Evolutionary conservation across 2,329 filamentous ascomycete genomes (phyloP).

Genomic region (Ceratocystis papillata): DNA sequence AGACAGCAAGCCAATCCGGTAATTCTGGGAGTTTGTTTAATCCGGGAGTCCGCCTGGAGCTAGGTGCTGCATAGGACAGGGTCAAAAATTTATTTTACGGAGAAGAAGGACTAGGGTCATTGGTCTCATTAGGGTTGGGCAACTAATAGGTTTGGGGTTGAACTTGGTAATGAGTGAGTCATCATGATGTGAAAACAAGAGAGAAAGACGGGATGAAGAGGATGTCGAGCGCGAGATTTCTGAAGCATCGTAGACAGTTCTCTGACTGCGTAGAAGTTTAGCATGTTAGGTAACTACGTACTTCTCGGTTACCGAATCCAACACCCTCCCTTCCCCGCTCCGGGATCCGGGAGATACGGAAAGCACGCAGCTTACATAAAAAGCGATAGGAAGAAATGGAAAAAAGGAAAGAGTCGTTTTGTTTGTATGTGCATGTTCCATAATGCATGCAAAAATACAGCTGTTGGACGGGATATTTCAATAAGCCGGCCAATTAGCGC

Average conservation of each 20-base stretch:
- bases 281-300: background rate
- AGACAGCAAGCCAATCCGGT: no score
- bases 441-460: background rate
- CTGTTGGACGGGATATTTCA: background rate
- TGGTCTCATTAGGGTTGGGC: background rate
- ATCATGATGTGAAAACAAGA: background rate
- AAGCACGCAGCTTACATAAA: conserved; percentile 13
- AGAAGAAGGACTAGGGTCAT: background rate
- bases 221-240: no score
- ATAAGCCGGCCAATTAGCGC: background rate
- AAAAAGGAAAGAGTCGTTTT: background rate
- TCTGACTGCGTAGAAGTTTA: background rate
- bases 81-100: background rate
- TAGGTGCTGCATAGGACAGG: background rate
- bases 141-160: background rate
- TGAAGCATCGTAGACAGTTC: no score
- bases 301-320: background rate
- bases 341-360: conserved; percentile 9
- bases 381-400: background rate
- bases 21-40: background rate
- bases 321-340: conserved; percentile 13
- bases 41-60: background rate
- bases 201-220: background rate
- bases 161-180: background rate
- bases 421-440: background rate